A percentile compares a stretch with the other conserved stretches of the same genome.
Conservation (phyloP, 768 basidiomycete species). For the Rickenella mellea region DNA sequence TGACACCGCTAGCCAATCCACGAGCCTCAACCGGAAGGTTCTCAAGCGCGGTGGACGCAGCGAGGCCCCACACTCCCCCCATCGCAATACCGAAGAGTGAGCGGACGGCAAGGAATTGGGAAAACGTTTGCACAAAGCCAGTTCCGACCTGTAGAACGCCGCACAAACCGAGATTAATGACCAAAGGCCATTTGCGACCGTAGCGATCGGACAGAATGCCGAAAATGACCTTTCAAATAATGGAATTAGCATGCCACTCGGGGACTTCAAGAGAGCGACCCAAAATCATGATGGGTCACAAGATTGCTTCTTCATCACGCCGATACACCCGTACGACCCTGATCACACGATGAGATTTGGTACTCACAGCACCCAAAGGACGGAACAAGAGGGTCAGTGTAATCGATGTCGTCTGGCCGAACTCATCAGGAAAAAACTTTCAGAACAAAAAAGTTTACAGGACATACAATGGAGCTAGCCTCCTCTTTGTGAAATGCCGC, state of each 20-base stretch:
- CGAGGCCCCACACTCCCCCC: slow-evolving; percentile 86
- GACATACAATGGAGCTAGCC: slow-evolving; percentile 34
- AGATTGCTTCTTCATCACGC: too few species aligned
- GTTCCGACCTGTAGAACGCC: slow-evolving; percentile 67
- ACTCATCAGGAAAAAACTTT: background rate
- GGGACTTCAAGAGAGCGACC: too few species aligned
- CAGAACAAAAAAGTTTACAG: background rate
- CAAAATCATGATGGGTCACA: too few species aligned
- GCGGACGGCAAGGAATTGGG: slow-evolving; percentile 72
- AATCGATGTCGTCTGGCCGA: slow-evolving; percentile 64
- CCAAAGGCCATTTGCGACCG: slow-evolving; percentile 90
- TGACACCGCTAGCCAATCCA: slow-evolving; percentile 73
- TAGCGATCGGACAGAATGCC: slow-evolving; percentile 82
- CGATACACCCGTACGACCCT: too few species aligned
- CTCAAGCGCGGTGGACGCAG: slow-evolving; percentile 76
- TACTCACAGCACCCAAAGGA: slow-evolving; percentile 56
- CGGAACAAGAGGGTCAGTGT: slow-evolving; percentile 92
- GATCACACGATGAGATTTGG: too few species aligned
- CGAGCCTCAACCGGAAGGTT: slow-evolving; percentile 82
- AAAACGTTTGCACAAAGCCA: slow-evolving; percentile 71
- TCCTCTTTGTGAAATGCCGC: slow-evolving; percentile 35
- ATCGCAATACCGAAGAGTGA: slow-evolving; percentile 81
- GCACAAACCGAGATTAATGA: slow-evolving; percentile 65
- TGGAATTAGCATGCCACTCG: too few species aligned
- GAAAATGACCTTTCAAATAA: slow-evolving; percentile 45